Evolutionary conservation across 768 basidiomycete species (phyloP).

Genomic region (Boletus huronensis): DNA sequence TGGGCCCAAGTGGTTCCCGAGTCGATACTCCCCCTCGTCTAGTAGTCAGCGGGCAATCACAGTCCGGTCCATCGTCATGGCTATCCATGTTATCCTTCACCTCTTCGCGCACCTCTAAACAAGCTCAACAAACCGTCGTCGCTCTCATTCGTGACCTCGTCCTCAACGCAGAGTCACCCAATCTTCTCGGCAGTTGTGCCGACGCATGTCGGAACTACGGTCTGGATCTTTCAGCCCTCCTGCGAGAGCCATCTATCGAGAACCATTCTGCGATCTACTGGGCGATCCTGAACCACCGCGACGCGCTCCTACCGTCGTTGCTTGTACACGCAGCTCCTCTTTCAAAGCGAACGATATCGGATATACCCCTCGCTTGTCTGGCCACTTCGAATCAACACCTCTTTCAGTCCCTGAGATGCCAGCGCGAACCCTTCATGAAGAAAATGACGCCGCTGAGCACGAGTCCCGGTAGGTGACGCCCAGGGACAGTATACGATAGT

Average conservation of each 20-base stretch:
- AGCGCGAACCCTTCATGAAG: conserved; percentile 7
- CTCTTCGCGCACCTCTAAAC: conserved; percentile 34
- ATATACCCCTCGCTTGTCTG: conserved; percentile 66
- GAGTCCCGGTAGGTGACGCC: conserved; percentile 6
- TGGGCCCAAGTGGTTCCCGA: background rate
- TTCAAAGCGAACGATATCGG: conserved; percentile 43
- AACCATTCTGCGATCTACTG: conserved; percentile 67
- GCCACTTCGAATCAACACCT: conserved; percentile 21
- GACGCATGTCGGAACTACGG: conserved; percentile 52
- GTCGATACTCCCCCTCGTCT: background rate
- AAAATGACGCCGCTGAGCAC: conserved; percentile 11
- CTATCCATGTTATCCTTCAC: conserved; percentile 17
- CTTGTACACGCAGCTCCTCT: conserved; percentile 51
- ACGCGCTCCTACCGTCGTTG: conserved; percentile 45
- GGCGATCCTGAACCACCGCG: conserved; percentile 57
- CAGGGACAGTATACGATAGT: too few relatives aligned
- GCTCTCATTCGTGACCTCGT: conserved; percentile 57
- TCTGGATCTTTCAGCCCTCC: conserved; percentile 48
- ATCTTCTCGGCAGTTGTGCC: conserved; percentile 40
- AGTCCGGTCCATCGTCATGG: conserved; percentile 12
- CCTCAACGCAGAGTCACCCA: conserved; percentile 17
- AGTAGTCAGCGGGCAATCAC: background rate
- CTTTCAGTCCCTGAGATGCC: conserved; percentile 25
- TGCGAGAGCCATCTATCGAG: conserved; percentile 65
- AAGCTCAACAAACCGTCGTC: conserved; percentile 52